A percentile compares a stretch with the other conserved stretches of the same genome.
Evolutionary conservation across 1,284 basidiomycete species (phyloP).

Genomic region (Papiliotrema laurentii): DNA sequence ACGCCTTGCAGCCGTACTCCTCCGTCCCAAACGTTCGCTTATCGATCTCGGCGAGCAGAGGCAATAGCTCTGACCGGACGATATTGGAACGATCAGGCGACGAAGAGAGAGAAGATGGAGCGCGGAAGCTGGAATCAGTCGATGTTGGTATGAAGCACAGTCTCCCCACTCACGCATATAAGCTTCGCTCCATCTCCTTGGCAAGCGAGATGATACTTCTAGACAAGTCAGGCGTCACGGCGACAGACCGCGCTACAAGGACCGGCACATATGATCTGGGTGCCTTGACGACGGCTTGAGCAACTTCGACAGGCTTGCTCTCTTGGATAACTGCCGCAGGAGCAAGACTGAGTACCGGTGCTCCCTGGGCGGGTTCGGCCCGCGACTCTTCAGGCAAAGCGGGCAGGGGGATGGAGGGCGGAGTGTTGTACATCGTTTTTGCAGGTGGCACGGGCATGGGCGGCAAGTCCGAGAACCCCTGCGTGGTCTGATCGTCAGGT

Average conservation of each 20-base stretch:
- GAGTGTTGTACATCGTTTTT: conserved; percentile 6
- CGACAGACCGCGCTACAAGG: conserved; percentile 3
- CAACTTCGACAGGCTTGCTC: conserved; percentile 6
- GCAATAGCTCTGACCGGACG: conserved; percentile 41
- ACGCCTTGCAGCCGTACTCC: conserved; percentile 23
- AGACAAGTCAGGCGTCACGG: background rate
- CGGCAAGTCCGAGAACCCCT: background rate
- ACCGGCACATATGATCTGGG: conserved; percentile 32
- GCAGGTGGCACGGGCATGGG: background rate
- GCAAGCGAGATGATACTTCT: conserved; percentile 1
- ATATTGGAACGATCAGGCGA: conserved; percentile 31
- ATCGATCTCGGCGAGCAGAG: conserved; percentile 41
- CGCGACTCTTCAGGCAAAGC: conserved; percentile 9
- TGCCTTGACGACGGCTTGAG: conserved; percentile 14
- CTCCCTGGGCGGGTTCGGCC: background rate
- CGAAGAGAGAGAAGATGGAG: conserved; percentile 23
- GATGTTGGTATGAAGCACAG: background rate
- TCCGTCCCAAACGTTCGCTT: conserved; percentile 29
- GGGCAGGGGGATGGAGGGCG: conserved; percentile 25
- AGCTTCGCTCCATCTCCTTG: background rate
- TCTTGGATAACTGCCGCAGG: conserved; percentile 2
- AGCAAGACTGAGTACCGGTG: background rate
- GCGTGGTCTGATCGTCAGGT: conserved; percentile 10
- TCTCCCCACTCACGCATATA: conserved; percentile 13
- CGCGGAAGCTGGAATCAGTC: conserved; percentile 23